Percentiles rank a stretch among this genome's conserved stretches.
phyloP scores from a whole-genome alignment of 352 stramenopile species.

The Globisporangium nodosum region DNA sequence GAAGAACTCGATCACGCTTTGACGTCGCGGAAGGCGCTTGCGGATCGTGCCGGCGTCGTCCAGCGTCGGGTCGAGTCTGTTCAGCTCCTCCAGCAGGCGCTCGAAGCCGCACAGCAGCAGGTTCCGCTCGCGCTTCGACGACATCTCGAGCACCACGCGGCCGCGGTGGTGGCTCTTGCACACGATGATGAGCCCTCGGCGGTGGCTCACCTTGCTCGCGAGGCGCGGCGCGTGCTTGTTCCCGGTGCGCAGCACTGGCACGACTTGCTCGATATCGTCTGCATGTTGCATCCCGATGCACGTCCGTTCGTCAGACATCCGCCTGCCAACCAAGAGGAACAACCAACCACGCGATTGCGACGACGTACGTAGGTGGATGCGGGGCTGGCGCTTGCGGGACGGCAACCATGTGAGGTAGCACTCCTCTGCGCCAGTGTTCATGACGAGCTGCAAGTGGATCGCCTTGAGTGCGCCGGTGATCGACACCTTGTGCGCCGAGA shows the following conservation, averaged over 20 bases:
- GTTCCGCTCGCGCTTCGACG: slow-evolving; percentile 52
- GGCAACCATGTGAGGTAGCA: slow-evolving; percentile 73
- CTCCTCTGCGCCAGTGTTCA: slow-evolving; percentile 33
- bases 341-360: neutral
- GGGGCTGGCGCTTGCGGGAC: slow-evolving; percentile 58
- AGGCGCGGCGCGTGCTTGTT: slow-evolving; percentile 44
- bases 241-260: slow-evolving; percentile 42
- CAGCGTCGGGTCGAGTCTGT: slow-evolving; percentile 28
- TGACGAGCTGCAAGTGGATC: slow-evolving; percentile 48
- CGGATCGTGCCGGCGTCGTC: slow-evolving; percentile 40
- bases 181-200: slow-evolving; percentile 54
- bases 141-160: slow-evolving; percentile 54
- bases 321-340: neutral
- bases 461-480: slow-evolving; percentile 62
- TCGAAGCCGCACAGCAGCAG: slow-evolving; percentile 55
- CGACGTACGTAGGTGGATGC: slow-evolving; percentile 52
- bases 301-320: neutral
- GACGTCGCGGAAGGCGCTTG: slow-evolving; percentile 33
- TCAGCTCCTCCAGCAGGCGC: slow-evolving; percentile 44
- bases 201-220: slow-evolving; percentile 59
- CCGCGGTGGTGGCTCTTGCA: slow-evolving; percentile 61
- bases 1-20: slow-evolving; percentile 58
- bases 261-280: slow-evolving; percentile 63
- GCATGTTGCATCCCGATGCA: neutral
- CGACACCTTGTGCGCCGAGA: slow-evolving; percentile 67